phyloP scores from a whole-genome alignment of 176 grass and related monocot genomes.

The Zoysia pacifica region DNA sequence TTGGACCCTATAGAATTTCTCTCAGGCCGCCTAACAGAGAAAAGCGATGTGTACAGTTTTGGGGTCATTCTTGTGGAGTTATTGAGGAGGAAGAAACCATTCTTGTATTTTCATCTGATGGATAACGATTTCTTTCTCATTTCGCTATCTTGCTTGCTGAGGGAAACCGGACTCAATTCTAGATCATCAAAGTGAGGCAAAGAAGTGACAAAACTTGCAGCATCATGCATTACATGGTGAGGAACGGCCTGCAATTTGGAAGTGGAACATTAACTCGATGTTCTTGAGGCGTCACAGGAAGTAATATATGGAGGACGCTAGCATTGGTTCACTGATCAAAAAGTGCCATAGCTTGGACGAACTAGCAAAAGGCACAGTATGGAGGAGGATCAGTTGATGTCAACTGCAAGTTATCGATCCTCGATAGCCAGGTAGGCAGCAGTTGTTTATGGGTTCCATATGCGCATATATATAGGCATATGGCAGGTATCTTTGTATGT shows the following conservation, averaged over 20 bases:
- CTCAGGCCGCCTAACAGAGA: too few species aligned
- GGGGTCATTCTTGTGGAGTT: not conserved
- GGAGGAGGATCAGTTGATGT: too few species aligned
- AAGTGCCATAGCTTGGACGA: not conserved
- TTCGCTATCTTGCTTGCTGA: not conserved
- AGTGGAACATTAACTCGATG: not conserved
- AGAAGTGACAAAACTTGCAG: not conserved
- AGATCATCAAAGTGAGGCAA: not conserved
- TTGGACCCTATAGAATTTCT: too few species aligned
- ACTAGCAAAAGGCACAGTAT: not conserved
- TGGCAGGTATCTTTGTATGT: too few species aligned
- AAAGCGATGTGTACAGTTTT: too few species aligned
- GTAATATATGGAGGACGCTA: too few species aligned
- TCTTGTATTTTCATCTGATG: not conserved
- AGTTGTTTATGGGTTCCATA: too few species aligned
- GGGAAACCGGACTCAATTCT: not conserved
- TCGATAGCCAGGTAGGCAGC: too few species aligned
- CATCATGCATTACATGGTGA: not conserved
- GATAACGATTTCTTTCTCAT: not conserved
- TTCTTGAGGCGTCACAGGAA: not conserved
- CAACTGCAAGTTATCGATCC: too few species aligned
- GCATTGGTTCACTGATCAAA: too few species aligned
- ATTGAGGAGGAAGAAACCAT: not conserved
- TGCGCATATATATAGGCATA: too few species aligned
- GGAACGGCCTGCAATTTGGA: not conserved